Percentiles rank a stretch among this genome's conserved stretches.
Conservation (phyloP, 2,329 filamentous ascomycete genomes). For the Monosporascus cannonballus region DNA sequence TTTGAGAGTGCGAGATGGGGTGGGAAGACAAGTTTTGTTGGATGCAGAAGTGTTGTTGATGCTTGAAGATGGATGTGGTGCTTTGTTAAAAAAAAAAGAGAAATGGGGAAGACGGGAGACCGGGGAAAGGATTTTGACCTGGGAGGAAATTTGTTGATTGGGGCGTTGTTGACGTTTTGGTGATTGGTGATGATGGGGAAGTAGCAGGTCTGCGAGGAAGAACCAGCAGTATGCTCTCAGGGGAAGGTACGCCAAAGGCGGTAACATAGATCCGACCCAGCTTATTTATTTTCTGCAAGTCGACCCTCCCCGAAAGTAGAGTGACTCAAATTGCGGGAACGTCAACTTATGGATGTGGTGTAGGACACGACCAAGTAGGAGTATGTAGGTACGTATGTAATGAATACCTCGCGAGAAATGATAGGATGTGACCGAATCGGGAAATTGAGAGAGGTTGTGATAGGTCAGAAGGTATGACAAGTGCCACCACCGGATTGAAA, state of each 20-base stretch:
- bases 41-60: conserved; percentile 9
- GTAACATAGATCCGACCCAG: not conserved
- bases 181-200: not conserved
- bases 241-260: not conserved
- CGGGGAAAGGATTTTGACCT: not conserved
- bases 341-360: not conserved
- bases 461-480: not conserved
- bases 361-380: not conserved
- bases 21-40: conserved; percentile 13
- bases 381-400: not conserved
- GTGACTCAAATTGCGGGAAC: not conserved
- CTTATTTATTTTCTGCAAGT: not conserved
- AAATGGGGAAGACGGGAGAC: not conserved
- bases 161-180: not conserved
- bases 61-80: not conserved
- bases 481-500: not conserved
- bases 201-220: not conserved
- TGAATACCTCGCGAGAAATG: not conserved
- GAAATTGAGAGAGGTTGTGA: not conserved
- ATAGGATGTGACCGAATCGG: not conserved
- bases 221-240: not conserved
- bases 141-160: not conserved
- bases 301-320: not conserved
- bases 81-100: not conserved
- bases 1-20: conserved; percentile 10